These are phyloP conservation scores for Coffea canephora DNA, from an alignment of 257 asterid genomes.

Conservation along the genomic window DNA sequence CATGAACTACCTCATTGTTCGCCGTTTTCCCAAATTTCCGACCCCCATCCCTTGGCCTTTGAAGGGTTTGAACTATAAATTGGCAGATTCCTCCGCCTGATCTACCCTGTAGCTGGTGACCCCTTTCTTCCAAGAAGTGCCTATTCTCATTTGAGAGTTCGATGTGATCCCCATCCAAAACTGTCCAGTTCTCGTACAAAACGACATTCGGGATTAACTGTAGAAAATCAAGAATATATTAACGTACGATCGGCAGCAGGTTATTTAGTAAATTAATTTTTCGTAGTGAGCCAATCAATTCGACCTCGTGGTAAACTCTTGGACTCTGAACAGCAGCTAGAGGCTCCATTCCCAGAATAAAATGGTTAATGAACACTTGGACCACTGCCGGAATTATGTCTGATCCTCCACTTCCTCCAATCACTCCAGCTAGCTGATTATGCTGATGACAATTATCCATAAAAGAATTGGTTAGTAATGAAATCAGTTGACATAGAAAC, in stretches of 20 bases:
- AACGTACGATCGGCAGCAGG: not conserved
- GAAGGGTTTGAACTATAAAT: constrained; percentile 66
- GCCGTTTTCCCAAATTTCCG: constrained; percentile 29
- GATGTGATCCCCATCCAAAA: constrained; percentile 75
- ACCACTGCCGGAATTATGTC: constrained; percentile 72
- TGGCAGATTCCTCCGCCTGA: constrained; percentile 78
- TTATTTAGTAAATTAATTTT: not conserved
- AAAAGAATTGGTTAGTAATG: not conserved
- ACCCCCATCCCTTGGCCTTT: constrained; percentile 9
- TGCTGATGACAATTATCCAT: constrained; percentile 38
- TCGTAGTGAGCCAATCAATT: not conserved
- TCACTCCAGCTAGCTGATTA: constrained; percentile 70
- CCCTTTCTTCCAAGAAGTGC: constrained; percentile 63
- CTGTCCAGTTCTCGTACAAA: constrained; percentile 78
- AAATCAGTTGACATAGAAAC: not conserved
- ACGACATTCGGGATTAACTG: constrained; percentile 84
- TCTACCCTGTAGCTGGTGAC: constrained; percentile 59
- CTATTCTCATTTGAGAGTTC: constrained; percentile 47
- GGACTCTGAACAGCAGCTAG: constrained; percentile 68
- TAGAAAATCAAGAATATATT: constrained; percentile 8
- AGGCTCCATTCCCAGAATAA: constrained; percentile 75
- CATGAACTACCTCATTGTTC: constrained; percentile 27
- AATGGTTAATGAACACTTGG: constrained; percentile 87
- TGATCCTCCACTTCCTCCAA: constrained; percentile 93
- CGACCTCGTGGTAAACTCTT: constrained; percentile 79